Percentiles rank a stretch among this genome's conserved stretches.
phyloP scores from a whole-genome alignment of 1,284 basidiomycete genomes.

The Phellopilus nigrolimitatus region DNA sequence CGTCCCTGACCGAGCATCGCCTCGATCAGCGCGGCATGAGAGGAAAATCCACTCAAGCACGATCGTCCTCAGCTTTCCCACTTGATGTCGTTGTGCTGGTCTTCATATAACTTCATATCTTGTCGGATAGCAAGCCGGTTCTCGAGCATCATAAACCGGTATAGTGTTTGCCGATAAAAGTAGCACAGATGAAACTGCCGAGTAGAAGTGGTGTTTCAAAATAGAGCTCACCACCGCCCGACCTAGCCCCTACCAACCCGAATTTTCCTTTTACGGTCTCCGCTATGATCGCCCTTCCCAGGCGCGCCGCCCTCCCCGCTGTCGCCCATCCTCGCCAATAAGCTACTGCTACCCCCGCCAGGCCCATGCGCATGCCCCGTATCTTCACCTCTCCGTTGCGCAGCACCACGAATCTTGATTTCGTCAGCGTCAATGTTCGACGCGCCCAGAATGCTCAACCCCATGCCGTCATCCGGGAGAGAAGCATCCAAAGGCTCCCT shows the following conservation, averaged over 20 bases:
- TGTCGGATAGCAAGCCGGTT: too few species aligned
- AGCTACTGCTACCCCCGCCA: background rate
- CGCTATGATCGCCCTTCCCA: conserved; percentile 2
- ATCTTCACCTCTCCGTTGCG: conserved; percentile 4
- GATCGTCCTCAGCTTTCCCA: background rate
- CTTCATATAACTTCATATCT: too few species aligned
- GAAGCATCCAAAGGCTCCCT: background rate
- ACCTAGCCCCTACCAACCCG: background rate
- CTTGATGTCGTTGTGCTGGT: too few species aligned
- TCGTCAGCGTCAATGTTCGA: background rate
- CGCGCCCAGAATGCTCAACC: background rate
- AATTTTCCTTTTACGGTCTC: conserved; percentile 8
- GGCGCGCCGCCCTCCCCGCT: background rate
- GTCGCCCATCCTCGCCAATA: conserved; percentile 7
- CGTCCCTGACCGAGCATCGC: background rate
- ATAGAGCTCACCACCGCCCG: too few species aligned
- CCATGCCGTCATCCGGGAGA: background rate
- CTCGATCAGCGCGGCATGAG: conserved; percentile 5
- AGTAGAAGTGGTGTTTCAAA: background rate
- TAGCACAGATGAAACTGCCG: too few species aligned
- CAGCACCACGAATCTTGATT: conserved; percentile 18
- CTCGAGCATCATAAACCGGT: too few species aligned
- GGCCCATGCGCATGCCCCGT: background rate
- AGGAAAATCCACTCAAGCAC: background rate
- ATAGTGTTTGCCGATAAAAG: too few species aligned